Base-by-base conservation (phyloP, 495 filamentous ascomycete species). In the Tuber indicum region DNA sequence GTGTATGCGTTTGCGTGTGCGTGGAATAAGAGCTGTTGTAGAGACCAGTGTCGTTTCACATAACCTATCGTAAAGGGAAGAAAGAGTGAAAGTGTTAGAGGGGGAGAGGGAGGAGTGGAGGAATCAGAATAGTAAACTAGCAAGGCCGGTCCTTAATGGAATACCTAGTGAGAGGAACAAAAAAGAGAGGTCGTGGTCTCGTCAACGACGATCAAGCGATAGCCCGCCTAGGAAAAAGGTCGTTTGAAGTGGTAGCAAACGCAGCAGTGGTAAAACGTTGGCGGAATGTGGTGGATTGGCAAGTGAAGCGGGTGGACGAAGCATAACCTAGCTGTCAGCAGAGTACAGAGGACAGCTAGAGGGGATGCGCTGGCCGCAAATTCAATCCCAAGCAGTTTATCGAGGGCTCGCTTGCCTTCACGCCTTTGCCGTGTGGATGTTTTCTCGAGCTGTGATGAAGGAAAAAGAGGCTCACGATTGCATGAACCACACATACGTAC, bases 371-470 rank as follows among this genome's bases (percentile, higher is more conserved):
- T 66, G 58, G 58, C 58, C 58, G 9, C 58, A 36, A 36, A 36
- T 36, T 26, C 58, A 36, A 66, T 66, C 19, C 58, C 58, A 66
- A 36, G 58, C 0, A 6, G 58, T 66, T 17, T 36, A 1, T 66
- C 26, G 26, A 36, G 26, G 5, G 58, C 26, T 62, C 32, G 58
- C 58, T 66, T 66, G 58, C 26, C 58, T 66, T 66, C 58, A 66
- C 58, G 58, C 58, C 58, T 26, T 66, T 32, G 58, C 58, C 36
- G 58, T 66, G 58, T 66, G 58, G 58, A 66, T 66, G 58, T 66
- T 66, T 66, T 66, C 12, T 36, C 3, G 26, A 36, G 58, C 9
- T 17, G 2, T 17, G 26, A 17, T 14, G 58, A 16, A 36, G 58
- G 26, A 66, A 36, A 19, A 36, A 19, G 58, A 66, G 58, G 58